Evolutionary conservation across 2,329 filamentous ascomycete genomes (phyloP), one percentile per base, ranked within the genome.

Genomic region (Orbilia quercus): DNA sequence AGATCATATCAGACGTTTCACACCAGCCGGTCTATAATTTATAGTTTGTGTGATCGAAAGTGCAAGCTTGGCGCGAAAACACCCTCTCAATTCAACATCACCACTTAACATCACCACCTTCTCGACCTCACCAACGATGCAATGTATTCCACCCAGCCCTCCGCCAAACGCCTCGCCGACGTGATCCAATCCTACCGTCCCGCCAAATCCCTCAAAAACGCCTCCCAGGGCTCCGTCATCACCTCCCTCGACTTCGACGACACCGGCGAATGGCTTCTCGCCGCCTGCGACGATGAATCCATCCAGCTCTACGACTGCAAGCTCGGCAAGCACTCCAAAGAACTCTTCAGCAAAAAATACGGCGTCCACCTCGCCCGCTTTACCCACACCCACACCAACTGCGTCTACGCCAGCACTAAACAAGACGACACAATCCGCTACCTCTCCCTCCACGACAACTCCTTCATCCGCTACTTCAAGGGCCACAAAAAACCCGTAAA

Each of bases 211-310:
- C 76, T 79, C 76, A 50, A 77, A 69, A 79, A 78, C 64, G 76
- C 76, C 14, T 78, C 74, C 11, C 76, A 75, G 36, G 74, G 73
- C 38, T 66, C 76, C 14, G 76, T 88, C 76, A 88, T 97, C 71
- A 90, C 95, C 7, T 98, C 94, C 1, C 87, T 99, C 77, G 94
- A 99, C 83, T 99, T 96, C 80, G 93, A 98, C 81, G 93, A 98
- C 82, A 90, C 91, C 45, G 95, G 95, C 80, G 92, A 97, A 81
- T 90, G 94, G 54, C 86, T 96, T 71, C 92, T 99, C 81, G 91
- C 93, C 0, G 91, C 92, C 4, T 91, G 93, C 76, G 92, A 91
- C 82, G 95, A 99, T 81, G 93, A 97, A 80, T 96, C 91, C 2
- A 91, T 99, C 75, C 93, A 98, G 79, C 89, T 99, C 31, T 99